Base-by-base conservation (phyloP, 208 protist genomes). In the Wallacemonas sp. region DNA sequence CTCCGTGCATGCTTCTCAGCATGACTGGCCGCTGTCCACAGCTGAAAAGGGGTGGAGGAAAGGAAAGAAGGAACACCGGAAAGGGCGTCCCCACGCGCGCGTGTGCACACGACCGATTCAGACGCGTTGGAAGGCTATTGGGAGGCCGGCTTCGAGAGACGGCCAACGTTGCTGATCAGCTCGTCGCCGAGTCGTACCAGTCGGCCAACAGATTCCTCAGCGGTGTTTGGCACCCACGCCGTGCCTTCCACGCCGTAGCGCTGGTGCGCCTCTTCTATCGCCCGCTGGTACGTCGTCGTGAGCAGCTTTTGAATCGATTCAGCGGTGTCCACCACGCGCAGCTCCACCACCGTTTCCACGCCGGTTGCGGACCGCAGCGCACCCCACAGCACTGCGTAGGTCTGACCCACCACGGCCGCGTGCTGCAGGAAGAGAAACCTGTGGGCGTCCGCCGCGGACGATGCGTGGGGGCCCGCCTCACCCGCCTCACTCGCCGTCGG, bases 311-410 rank as follows among this genome's bases (percentile, higher is more conserved):
- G 85, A 45, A 91, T 29, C 36, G 26, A 37, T 46, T 68, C 62
- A 1, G 77, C 81, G 33, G 78, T 71, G 17, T 74, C 63, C 50
- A 70, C 33, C 42, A 86, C 45, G 4, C 58, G 41, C 73, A 88
- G 62, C 68, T 88, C 78, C 58, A 30, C 46, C 65, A 79, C 70
- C 29, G 63, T 66, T 39, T 55, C 22, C 21, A 75, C 78, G 12
- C 85, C 85, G 6, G 81, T 65, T 3, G 65, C 45, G n/a, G 76
- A 77, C 36, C 77, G 76, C 36, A 92, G 58, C 59, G 83, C 70
- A 39, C 79, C 71, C 79, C 78, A 89, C 26, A 92, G 73, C 54
- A 80, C 83, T 10, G 78, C 78, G 63, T 87, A 92, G 38, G 87
- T 57, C 69, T 88, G 82, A 22, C 77, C 83, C 5, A 76, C 58